Evolutionary conservation across 352 stramenopile species (phyloP), one percentile per base, ranked within the genome.

Genomic region (Blastocystis sp.): DNA sequence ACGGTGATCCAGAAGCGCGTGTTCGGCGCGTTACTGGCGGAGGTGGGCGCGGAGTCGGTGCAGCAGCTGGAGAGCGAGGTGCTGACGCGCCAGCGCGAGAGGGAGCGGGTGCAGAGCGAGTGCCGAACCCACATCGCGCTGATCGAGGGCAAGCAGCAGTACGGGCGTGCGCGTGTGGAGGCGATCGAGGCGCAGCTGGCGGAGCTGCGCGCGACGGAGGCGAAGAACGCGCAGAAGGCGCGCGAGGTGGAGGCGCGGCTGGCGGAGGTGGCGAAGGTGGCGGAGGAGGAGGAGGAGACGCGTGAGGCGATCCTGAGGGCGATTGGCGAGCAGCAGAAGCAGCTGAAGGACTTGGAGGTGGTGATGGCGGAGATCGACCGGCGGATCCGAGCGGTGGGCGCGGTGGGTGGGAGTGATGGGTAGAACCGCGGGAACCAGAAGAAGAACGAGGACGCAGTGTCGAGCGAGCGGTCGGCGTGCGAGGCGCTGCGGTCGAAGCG

Each of bases 401-500:
- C 23, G 34, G 66, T 3, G 4, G 7, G 95, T 98, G 62, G 91
- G 92, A n/a, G 21, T 59, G 14, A 28, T 7, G 7, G 19, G 66
- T 66, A 84, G 61, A 88, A 88, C 62, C 78, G 78, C 38, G 53
- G 62, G 17, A 74, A 88, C 28, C 28, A 53, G 78, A 88, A 88
- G 78, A 88, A 88, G 60, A 60, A 52, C 34, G 67, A 88, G 17
- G 78, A 88, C 56, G 56, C 52, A 21, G 43, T 64, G 7, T 84
- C 74, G 23, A 67, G 21, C 11, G 74, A 67, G 41, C 74, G 74
- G 10, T 84, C 48, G n/a, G 74, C 52, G n/a, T 69, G 64, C 28
- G 77, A 88, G 76, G 88, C 76, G 1, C 88, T 98, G 23, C 96
- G 95, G 77, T 94, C 97, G 76, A 94, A 96, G 89, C 94, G 98